These are phyloP conservation scores for Metarhizium rileyi DNA, from an alignment of 2,329 filamentous ascomycete genomes.

Conservation along the genomic window DNA sequence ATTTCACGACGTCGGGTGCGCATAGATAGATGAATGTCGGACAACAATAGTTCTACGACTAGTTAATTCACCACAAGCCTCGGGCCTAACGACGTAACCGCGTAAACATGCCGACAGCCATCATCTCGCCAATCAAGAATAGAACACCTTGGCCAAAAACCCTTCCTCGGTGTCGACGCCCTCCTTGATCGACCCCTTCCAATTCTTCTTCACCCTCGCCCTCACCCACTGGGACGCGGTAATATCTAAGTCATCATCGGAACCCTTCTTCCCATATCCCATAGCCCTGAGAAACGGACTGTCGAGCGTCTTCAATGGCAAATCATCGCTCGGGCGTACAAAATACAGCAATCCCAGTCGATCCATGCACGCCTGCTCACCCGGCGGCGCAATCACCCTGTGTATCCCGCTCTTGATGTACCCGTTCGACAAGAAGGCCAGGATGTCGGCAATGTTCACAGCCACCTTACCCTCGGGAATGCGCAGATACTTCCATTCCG, in stretches of 20 bases:
- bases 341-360: constrained; percentile 4
- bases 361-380: constrained; percentile 2
- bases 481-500: constrained; percentile 3
- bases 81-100: no score
- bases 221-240: constrained; percentile 5
- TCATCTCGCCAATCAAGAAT: not conserved
- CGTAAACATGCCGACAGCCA: not conserved
- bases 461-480: constrained; percentile 5
- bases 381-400: constrained; percentile 3
- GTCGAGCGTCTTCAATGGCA: constrained; percentile 4
- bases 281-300: constrained; percentile 1
- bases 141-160: constrained; percentile 6
- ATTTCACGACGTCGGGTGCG: no score
- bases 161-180: constrained; percentile 1
- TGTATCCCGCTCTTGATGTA: constrained; percentile 4
- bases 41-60: no score
- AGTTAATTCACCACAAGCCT: no score
- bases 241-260: constrained; percentile 1
- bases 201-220: constrained; percentile 3
- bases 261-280: constrained; percentile 1
- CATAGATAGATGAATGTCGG: no score
- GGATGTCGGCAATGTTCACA: constrained; percentile 4
- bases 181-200: not conserved
- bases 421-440: constrained; percentile 3
- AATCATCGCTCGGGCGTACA: constrained; percentile 3